Conservation (phyloP, 192 early-diverging fungal species). For the Coemansia guatemalensis region DNA sequence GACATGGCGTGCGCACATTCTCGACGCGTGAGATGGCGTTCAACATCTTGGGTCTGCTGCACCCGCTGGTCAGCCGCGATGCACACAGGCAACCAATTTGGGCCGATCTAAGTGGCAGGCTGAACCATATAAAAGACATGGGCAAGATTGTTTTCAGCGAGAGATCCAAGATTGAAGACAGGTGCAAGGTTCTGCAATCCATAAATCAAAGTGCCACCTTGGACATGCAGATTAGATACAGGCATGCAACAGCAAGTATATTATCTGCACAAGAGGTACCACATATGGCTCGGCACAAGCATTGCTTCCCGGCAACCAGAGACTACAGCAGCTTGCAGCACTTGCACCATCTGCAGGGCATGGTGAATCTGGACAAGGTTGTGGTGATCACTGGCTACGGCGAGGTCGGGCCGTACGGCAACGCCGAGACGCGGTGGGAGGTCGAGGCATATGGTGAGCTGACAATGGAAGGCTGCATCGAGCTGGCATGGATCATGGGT, state of each 20-base stretch:
- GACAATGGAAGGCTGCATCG: conserved; percentile 66
- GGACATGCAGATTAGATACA: conserved; percentile 3
- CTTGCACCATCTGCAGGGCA: conserved; percentile 62
- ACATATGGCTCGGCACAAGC: conserved; percentile 87
- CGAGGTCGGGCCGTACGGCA: conserved; percentile 89
- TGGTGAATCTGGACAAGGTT: conserved; percentile 86
- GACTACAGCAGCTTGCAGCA: conserved; percentile 65
- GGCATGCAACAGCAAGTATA: not conserved
- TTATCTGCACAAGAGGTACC: conserved; percentile 13
- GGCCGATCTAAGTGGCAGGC: conserved; percentile 87
- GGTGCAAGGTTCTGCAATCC: not conserved
- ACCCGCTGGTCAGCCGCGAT: conserved; percentile 72
- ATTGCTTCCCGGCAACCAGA: conserved; percentile 76
- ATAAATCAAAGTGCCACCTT: not conserved
- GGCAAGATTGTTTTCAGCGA: not conserved
- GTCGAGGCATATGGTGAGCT: conserved; percentile 78
- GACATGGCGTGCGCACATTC: conserved; percentile 84
- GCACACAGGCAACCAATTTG: conserved; percentile 76
- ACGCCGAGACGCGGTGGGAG: conserved; percentile 91
- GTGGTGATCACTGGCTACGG: conserved; percentile 88
- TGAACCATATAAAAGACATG: conserved; percentile 64
- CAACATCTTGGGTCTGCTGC: conserved; percentile 87
- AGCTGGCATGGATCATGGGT: conserved; percentile 96
- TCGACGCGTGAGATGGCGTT: conserved; percentile 92
- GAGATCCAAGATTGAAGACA: not conserved